Evolutionary conservation across 352 stramenopile genomes (phyloP).

Genomic region (Pythium chondricola): DNA sequence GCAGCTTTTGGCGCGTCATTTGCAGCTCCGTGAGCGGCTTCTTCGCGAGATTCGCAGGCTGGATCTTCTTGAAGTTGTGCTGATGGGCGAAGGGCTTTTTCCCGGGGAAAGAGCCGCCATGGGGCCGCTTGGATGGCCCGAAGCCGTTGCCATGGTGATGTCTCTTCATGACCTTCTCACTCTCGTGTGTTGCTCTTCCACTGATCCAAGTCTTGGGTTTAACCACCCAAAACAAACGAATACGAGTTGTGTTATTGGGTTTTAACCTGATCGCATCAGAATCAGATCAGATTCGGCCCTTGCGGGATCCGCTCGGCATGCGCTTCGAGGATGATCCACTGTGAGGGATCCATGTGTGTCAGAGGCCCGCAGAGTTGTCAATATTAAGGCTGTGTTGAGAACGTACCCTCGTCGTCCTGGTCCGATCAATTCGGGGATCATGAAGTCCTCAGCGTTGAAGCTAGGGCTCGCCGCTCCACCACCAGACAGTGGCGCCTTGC

Average conservation of each 20-base stretch:
- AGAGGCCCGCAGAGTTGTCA: neutral
- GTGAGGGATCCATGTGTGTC: too few species aligned
- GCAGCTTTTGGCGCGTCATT: slow-evolving; percentile 52
- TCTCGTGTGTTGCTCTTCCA: slow-evolving; percentile 1
- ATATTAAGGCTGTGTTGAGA: neutral
- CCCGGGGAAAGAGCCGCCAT: slow-evolving; percentile 2
- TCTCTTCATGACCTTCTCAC: too few species aligned
- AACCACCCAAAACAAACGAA: slow-evolving; percentile 3
- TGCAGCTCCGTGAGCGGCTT: slow-evolving; percentile 44
- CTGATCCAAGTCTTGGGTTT: too few species aligned
- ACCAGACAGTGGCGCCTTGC: slow-evolving; percentile 19
- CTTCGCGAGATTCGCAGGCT: too few species aligned
- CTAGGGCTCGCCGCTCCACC: slow-evolving; percentile 16
- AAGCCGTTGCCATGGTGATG: too few species aligned
- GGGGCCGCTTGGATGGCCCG: slow-evolving; percentile 13
- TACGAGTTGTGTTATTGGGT: slow-evolving; percentile 9
- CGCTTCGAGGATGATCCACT: too few species aligned
- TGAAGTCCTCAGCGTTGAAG: slow-evolving; percentile 42
- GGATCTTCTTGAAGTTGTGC: slow-evolving; percentile 7
- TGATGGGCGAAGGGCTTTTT: slow-evolving; percentile 13
- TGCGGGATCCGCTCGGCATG: slow-evolving; percentile 36
- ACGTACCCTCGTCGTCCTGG: slow-evolving; percentile 43
- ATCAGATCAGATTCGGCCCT: slow-evolving; percentile 46
- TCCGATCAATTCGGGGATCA: slow-evolving; percentile 28
- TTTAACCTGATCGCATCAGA: slow-evolving; percentile 10